phyloP scores from a whole-genome alignment of 257 asterid genomes.

The Solanum raphanifolium region DNA sequence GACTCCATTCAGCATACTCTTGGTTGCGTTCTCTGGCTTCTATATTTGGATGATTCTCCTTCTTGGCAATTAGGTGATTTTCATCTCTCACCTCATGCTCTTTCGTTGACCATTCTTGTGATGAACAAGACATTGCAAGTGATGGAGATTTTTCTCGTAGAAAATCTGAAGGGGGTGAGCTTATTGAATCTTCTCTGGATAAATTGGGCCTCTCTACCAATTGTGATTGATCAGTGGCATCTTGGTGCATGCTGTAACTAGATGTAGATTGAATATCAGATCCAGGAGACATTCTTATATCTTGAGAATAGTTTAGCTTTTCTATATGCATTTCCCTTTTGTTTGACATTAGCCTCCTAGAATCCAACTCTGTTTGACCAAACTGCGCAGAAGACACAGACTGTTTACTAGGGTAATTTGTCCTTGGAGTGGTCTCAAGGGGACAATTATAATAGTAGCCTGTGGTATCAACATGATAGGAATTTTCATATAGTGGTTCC shows the following conservation, averaged over 20 bases:
- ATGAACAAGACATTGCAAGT: constrained; percentile 23
- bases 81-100: constrained; percentile 19
- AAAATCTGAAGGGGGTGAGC: constrained; percentile 8
- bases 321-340: constrained; percentile 17
- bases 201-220: constrained; percentile 17
- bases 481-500: constrained; percentile 14
- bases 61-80: constrained; percentile 3
- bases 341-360: constrained; percentile 10
- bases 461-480: constrained; percentile 22
- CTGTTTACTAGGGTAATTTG: constrained; percentile 20
- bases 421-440: constrained; percentile 8
- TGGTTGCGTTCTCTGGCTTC: constrained; percentile 8
- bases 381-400: constrained; percentile 22
- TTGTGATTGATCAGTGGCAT: constrained; percentile 16
- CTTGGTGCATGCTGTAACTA: constrained; percentile 7
- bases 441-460: constrained; percentile 22
- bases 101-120: constrained; percentile 15
- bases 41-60: constrained; percentile 13
- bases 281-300: constrained; percentile 12
- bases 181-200: constrained; percentile 18
- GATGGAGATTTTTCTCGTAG: constrained; percentile 23
- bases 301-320: constrained; percentile 21
- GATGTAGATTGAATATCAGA: constrained; percentile 11
- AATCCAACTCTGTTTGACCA: constrained; percentile 17
- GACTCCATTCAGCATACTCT: constrained; percentile 18